These are phyloP conservation scores for Capillidium heterosporum DNA, from an alignment of 371 early-diverging fungal genomes.

Conservation along the genomic window DNA sequence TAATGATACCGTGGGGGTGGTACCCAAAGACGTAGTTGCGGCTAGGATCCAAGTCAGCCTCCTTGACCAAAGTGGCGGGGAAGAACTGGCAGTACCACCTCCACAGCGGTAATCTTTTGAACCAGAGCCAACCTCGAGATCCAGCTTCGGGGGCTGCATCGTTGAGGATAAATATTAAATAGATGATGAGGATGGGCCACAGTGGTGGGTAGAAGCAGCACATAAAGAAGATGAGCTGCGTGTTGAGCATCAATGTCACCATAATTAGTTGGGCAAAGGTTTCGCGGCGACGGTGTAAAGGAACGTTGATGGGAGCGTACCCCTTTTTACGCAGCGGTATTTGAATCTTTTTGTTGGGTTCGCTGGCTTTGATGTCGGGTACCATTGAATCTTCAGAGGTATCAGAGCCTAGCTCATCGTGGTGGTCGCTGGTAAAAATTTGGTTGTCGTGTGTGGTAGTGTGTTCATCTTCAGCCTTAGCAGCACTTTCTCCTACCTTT, in stretches of 20 bases:
- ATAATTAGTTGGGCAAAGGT: conserved; percentile 41
- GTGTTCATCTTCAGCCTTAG: no score
- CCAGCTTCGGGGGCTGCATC: conserved; percentile 45
- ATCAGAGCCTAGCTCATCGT: no score
- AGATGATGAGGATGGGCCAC: conserved; percentile 45
- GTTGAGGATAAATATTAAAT: conserved; percentile 32
- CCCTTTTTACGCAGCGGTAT: background rate
- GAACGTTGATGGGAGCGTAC: conserved; percentile 51
- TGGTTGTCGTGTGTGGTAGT: no score
- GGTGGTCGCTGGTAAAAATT: no score
- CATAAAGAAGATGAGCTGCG: conserved; percentile 22
- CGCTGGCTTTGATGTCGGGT: no score
- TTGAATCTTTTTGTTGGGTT: no score
- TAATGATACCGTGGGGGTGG: conserved; percentile 71
- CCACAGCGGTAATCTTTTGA: conserved; percentile 40
- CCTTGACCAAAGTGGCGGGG: conserved; percentile 27
- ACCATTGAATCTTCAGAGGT: no score
- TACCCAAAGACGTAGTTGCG: conserved; percentile 43
- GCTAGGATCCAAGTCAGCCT: conserved; percentile 41
- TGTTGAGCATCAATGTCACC: conserved; percentile 32
- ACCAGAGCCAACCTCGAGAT: conserved; percentile 39
- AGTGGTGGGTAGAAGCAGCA: conserved; percentile 21
- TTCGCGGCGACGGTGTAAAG: conserved; percentile 49
- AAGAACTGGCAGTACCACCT: conserved; percentile 59
- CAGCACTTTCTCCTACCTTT: no score